phyloP scores from a whole-genome alignment of 2,329 filamentous ascomycete genomes.

The Alternaria arborescens region DNA sequence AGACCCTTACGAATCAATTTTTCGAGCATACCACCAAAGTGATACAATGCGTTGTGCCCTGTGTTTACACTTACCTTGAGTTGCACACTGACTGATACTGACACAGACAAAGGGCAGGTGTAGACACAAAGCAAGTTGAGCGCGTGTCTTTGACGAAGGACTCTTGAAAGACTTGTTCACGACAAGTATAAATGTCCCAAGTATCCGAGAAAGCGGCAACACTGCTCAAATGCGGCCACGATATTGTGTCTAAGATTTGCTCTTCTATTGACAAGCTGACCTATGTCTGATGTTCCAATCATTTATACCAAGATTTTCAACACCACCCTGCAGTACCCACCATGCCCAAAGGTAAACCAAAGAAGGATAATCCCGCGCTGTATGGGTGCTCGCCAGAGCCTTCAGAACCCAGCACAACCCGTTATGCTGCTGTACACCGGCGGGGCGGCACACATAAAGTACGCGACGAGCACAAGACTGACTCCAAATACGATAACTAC shows the following conservation, averaged over 20 bases:
- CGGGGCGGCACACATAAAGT: slow-evolving; percentile 45
- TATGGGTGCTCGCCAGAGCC: slow-evolving; percentile 1
- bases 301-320: neutral
- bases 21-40: neutral
- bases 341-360: slow-evolving; percentile 30
- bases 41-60: neutral
- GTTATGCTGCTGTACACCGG: slow-evolving; percentile 28
- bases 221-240: neutral
- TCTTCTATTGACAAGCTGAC: neutral
- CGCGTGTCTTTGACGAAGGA: slow-evolving; percentile 3
- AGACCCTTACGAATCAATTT: slow-evolving; percentile 17
- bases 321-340: neutral
- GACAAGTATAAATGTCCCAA: neutral
- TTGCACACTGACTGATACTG: neutral
- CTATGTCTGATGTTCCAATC: neutral
- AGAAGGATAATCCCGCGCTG: slow-evolving; percentile 12
- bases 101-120: slow-evolving; percentile 12
- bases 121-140: neutral
- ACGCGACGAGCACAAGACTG: slow-evolving; percentile 35
- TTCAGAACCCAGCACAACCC: slow-evolving; percentile 10
- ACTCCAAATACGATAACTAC: slow-evolving; percentile 41
- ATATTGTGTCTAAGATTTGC: neutral
- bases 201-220: neutral
- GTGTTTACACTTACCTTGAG: neutral
- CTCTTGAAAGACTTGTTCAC: slow-evolving; percentile 1